A percentile compares a stretch with the other conserved stretches of the same genome.
Evolutionary conservation across 164 flowering plant species (phyloP).

Genomic region (Tinospora cordifolia): DNA sequence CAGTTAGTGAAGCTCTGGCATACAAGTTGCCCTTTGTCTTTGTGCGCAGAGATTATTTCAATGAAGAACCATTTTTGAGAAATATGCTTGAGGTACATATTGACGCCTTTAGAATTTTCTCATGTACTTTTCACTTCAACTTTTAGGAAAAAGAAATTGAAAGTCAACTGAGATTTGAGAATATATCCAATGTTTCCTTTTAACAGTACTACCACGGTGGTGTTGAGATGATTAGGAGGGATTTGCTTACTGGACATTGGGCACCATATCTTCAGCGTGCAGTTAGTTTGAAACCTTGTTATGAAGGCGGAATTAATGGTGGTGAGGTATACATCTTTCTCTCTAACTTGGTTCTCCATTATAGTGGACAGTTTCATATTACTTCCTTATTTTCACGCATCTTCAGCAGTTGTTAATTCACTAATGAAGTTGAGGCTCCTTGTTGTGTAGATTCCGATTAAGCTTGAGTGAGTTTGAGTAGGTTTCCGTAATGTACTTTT

Average conservation of each 20-base stretch:
- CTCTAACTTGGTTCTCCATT: not conserved
- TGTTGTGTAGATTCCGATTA: too few relatives aligned
- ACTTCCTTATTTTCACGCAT: not conserved
- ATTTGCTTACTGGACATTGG: slow-evolving; percentile 89
- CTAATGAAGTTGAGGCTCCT: too few relatives aligned
- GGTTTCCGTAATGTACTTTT: too few relatives aligned
- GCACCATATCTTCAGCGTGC: slow-evolving; percentile 91
- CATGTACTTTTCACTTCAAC: slow-evolving; percentile 6
- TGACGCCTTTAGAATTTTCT: not conserved
- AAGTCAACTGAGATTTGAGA: slow-evolving; percentile 4
- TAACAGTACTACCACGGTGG: slow-evolving; percentile 79
- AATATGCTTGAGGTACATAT: slow-evolving; percentile 90
- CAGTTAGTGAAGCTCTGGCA: slow-evolving; percentile 91
- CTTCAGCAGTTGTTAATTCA: not conserved
- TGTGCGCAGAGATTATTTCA: slow-evolving; percentile 95
- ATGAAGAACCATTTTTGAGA: slow-evolving; percentile 91
- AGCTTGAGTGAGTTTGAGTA: too few relatives aligned
- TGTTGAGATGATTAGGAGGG: slow-evolving; percentile 97
- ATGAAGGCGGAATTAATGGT: slow-evolving; percentile 86
- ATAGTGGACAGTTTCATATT: not conserved
- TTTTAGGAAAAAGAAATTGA: not conserved
- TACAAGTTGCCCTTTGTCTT: slow-evolving; percentile 88
- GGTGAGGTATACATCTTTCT: slow-evolving; percentile 61
- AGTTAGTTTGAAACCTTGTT: slow-evolving; percentile 73
- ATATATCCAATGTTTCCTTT: slow-evolving; percentile 1